Evolutionary conservation across 75 land plant genomes (phyloP), one percentile per base, ranked within the genome.

Genomic region (Sequoia sempervirens): DNA sequence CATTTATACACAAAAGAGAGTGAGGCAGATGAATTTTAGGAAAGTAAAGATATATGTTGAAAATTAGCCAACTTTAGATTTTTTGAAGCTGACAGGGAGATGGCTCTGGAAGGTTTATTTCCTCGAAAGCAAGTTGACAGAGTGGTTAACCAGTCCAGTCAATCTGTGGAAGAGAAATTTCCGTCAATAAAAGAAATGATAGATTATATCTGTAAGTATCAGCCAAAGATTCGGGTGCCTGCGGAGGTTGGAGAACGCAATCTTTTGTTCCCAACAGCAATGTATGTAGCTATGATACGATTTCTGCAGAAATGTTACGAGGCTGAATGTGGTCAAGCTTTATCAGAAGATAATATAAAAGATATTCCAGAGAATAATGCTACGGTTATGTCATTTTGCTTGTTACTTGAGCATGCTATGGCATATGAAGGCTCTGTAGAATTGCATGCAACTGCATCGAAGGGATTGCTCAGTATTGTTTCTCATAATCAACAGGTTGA

Each of bases 381-480:
- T 45, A 86, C 90, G 6, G 86, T 88, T 10, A 89, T 82, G 58
- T 89, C 34, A 38, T 56, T 98, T 69, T 93, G 90, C 78, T 80
- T 88, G 58, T 80, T 98, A 34, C 84, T 96, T 73, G 99, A 98
- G 83, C 96, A 96, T 92, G 99, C 93, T 79, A 92, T 98, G 99
- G 95, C 92, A 80, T 89, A 78, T 89, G 97, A 96, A 84, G 99
- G 99, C 5, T 92, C 95, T 81, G 90, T 89, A 87, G 99, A 98
- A 81, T 88, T 98, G 80, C 98, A 98, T 89, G 92, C 93, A 36
- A 84, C 81, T 79, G 95, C 96, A 34, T 88, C 91, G 28, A 92
- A 90, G 82, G 94, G 93, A 78, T 84, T 98, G 82, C 85, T 98
- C 37, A 82, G 86, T 28, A 82, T 96, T 81, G 95, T 89, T 81